Base-by-base conservation (phyloP, 495 filamentous ascomycete genomes). In the Aspergillus diversus region DNA sequence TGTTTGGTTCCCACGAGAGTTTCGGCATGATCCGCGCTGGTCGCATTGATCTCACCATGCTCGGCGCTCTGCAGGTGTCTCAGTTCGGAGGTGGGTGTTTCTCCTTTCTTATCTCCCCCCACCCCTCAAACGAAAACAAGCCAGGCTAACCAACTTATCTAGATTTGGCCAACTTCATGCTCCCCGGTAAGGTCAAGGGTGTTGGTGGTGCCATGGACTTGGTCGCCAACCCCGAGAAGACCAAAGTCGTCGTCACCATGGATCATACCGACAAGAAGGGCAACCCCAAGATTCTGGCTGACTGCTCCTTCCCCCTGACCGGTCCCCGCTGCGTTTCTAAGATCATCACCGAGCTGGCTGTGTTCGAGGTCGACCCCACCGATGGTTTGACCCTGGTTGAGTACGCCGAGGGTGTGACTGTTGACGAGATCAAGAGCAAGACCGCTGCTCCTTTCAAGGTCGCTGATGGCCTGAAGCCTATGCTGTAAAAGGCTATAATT, bases 1-100 rank as follows among this genome's bases (percentile, higher is more conserved):
- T 90, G 35, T 97, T 97, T 66, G 91, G 91, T 46, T 89, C 84
- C 60, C 90, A 94, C 64, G 92, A 97, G 82, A 89, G 85, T 71
- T 97, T 97, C 73, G 92, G 91, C 70, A 97, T 97, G 92, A 96
- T 97, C 67, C 84, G 92, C 61, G 86, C 86, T 70, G 92, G 92
- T n/a, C 84, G 90, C 52, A 90, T 97, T 71, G 87, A 97, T 77
- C 79, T 97, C 48, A 94, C 92, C 33, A 95, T 97, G 70, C 82
- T 97, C 15, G 92, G 92, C 57, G 92, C 92, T 43, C 92, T 97
- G 86, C 92, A 97, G 75, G 92, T 96, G 52, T 87, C 82, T 69
- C 89, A 85, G 62, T 86, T 80, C 57, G 92, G 92, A 39, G 92
- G 93, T 74, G 80, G 90, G 71, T 68, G 8, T 15, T 4, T 15